Base-by-base conservation (phyloP, 345 rosid genomes). In the Stellera chamaejasme region DNA sequence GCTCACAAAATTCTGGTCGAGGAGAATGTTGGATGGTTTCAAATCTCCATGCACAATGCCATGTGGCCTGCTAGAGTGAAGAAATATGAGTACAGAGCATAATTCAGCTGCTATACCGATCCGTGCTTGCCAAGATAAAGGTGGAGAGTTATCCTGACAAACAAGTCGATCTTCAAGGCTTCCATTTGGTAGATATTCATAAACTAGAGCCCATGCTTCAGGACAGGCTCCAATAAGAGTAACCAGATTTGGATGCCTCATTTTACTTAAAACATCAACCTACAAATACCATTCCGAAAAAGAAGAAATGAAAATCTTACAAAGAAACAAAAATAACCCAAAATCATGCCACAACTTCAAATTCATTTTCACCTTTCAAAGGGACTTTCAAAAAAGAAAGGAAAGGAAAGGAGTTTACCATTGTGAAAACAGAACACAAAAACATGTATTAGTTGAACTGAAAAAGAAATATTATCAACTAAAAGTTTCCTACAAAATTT, bases 161-260 rank as follows among this genome's bases (percentile, higher is more conserved):
- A 65, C 73, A 55, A 89, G 81, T 55, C 89, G 77, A 54, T 89
- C 97, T 72, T 89, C 97, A 49, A 89, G 95, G 65, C 97, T 89
- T 52, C 95, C 97, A 72, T 83, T 83, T 2, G 87, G 81, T 52
- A 85, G 76, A 72, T 73, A 86, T 71, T 89, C 97, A 0, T 89
- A 89, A 52, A 89, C 53, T 26, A 89, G 97, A 75, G 81, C 60
- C 80, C 85, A 83, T 9, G 74, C 80, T 49, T 89, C 97, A 4
- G 95, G 89, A 67, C 95, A 89, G 52, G 90, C 83, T 65, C 97
- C 97, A 49, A 89, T 57, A 4, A 89, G 81, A 10, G 86, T 82
- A 44, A 89, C 79, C 45, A 89, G 74, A 83, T 89, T 82, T 19
- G 97, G 95, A 70, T 89, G 97, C 66, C 95, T 75, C 59, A 74